Percentiles rank a stretch among this genome's conserved stretches.
These are phyloP conservation scores for Periconia digitata DNA, from an alignment of 2,329 filamentous ascomycete genomes.

Conservation along the genomic window DNA sequence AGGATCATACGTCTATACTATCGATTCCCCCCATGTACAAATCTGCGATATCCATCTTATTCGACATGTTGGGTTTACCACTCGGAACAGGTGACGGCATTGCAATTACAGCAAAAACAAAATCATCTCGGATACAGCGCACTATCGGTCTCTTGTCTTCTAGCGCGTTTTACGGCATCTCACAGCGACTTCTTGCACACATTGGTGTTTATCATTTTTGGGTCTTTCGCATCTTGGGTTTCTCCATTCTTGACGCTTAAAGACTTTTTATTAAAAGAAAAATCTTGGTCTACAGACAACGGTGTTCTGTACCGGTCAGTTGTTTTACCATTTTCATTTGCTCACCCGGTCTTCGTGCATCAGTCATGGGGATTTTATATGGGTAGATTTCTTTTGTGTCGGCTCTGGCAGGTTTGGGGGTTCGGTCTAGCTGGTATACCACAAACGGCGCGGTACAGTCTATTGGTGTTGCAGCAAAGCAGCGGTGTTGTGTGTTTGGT, in stretches of 20 bases:
- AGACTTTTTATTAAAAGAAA: conserved; percentile 27
- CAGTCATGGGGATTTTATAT: conserved; percentile 25
- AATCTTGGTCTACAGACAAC: conserved; percentile 37
- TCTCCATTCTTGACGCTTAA: conserved; percentile 32
- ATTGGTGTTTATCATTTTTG: conserved; percentile 35
- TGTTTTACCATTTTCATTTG: conserved; percentile 24
- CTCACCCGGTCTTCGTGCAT: conserved; percentile 28
- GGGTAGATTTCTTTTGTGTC: conserved; percentile 46
- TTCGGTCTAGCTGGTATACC: conserved; percentile 40
- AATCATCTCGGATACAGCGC: conserved; percentile 40
- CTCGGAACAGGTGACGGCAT: conserved; percentile 44
- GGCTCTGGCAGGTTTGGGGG: conserved; percentile 15
- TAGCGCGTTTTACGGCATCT: conserved; percentile 40
- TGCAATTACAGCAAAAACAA: conserved; percentile 38
- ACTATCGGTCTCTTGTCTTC: conserved; percentile 38
- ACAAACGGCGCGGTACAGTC: conserved; percentile 33
- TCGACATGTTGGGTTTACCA: conserved; percentile 46
- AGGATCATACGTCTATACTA: conserved; percentile 44
- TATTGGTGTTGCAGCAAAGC: conserved; percentile 1
- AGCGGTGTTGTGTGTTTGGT: conserved; percentile 2
- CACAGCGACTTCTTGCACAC: conserved; percentile 41
- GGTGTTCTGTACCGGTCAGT: conserved; percentile 30
- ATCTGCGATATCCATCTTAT: conserved; percentile 44
- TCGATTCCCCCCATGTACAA: conserved; percentile 47
- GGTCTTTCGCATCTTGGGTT: conserved; percentile 35